These are phyloP conservation scores for Blastobotrys petasosporus DNA, from an alignment of 1,139 yeast genomes.

Conservation along the genomic window DNA sequence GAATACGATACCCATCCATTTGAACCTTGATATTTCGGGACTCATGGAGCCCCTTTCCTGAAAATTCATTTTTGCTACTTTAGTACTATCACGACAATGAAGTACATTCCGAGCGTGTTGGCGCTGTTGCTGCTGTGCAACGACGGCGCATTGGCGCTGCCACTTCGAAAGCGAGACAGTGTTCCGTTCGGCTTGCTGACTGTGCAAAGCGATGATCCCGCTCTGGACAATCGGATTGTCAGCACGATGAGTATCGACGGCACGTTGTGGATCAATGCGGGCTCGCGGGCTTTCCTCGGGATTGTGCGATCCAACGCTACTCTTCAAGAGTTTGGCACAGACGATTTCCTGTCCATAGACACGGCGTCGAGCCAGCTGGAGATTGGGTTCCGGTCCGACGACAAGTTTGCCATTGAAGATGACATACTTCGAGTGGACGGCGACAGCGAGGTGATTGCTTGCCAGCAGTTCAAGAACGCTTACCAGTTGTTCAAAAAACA, in stretches of 20 bases:
- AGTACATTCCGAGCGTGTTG: neutral
- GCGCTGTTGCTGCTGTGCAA: neutral
- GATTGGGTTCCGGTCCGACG: neutral
- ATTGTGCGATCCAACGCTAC: neutral
- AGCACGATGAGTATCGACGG: slow-evolving; percentile 5
- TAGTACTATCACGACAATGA: too few relatives aligned
- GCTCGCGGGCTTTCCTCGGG: slow-evolving; percentile 3
- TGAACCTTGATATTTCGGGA: too few relatives aligned
- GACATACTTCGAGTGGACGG: slow-evolving; percentile 1
- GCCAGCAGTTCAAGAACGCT: slow-evolving; percentile 5
- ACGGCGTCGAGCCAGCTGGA: neutral
- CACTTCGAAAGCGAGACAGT: slow-evolving; percentile 2
- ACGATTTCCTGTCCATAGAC: neutral
- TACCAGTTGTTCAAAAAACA: slow-evolving; percentile 1
- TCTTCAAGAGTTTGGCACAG: slow-evolving; percentile 4
- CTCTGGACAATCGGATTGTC: slow-evolving; percentile 2
- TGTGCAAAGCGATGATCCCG: slow-evolving; percentile 4
- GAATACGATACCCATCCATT: too few relatives aligned
- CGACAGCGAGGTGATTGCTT: neutral
- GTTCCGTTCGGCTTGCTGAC: slow-evolving; percentile 7
- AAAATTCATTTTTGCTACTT: too few relatives aligned
- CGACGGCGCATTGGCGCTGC: slow-evolving; percentile 1
- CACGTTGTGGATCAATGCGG: slow-evolving; percentile 8
- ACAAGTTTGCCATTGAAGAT: neutral
- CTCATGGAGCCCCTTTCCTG: too few relatives aligned